Evolutionary conservation across 352 stramenopile genomes (phyloP).

Genomic region (Pythium guiyangense): DNA sequence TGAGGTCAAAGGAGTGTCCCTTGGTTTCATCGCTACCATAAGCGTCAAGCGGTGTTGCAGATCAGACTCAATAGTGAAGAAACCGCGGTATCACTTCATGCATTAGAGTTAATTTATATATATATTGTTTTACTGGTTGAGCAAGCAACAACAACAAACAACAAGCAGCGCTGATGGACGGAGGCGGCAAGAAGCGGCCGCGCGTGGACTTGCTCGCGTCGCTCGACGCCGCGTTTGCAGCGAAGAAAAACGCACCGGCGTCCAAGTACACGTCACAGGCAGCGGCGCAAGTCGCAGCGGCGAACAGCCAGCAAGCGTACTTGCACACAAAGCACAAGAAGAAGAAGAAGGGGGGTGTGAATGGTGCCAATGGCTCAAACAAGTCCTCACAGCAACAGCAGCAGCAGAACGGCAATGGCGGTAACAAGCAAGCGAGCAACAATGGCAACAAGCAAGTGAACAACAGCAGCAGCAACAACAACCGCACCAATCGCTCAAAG

Average conservation of each 20-base stretch:
- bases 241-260: slow-evolving; percentile 16
- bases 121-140: no score
- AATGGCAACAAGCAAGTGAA: not conserved
- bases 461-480: slow-evolving; percentile 5
- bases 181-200: slow-evolving; percentile 54
- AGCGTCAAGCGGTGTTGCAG: no score
- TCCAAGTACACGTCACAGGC: slow-evolving; percentile 76
- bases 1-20: no score
- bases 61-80: no score
- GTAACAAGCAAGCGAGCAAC: slow-evolving; percentile 6
- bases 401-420: slow-evolving; percentile 2
- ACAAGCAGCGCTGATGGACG: not conserved
- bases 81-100: no score
- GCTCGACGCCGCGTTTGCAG: slow-evolving; percentile 65
- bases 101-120: no score
- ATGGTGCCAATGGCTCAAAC: slow-evolving; percentile 6
- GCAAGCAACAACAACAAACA: no score
- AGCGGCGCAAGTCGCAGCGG: slow-evolving; percentile 27
- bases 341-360: no score
- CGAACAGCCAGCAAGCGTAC: slow-evolving; percentile 60
- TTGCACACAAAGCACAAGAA: slow-evolving; percentile 63
- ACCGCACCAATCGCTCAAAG: slow-evolving; percentile 9
- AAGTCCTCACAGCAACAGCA: not conserved
- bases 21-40: no score
- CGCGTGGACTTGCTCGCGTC: slow-evolving; percentile 67